phyloP scores from a whole-genome alignment of 257 asterid genomes.

The Petunia secreta region DNA sequence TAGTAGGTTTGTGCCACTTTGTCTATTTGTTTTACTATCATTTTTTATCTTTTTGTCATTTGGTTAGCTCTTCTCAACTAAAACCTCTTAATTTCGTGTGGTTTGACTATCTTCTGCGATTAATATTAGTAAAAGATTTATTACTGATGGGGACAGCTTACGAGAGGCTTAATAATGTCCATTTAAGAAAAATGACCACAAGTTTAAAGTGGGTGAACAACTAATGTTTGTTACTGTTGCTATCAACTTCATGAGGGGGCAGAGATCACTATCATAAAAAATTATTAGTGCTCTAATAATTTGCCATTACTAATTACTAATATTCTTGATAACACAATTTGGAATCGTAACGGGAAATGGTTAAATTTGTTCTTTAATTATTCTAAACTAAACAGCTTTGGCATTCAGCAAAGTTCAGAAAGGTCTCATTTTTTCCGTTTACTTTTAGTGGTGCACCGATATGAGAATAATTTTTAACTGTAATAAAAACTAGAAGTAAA shows the following conservation, averaged over 20 bases:
- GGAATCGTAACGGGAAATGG: no score
- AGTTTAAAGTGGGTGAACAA: constrained; percentile 32
- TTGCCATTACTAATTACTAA: no score
- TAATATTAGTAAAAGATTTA: neutral
- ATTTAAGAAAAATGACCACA: constrained; percentile 18
- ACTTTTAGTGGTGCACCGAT: no score
- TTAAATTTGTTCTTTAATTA: no score
- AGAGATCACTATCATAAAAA: constrained; percentile 4
- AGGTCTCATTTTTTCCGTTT: no score
- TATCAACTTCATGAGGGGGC: constrained; percentile 32
- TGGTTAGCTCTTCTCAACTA: neutral
- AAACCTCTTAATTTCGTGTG: neutral
- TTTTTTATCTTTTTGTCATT: neutral
- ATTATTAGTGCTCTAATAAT: neutral
- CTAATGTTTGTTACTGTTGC: constrained; percentile 31
- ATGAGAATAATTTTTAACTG: no score
- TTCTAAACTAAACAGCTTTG: no score
- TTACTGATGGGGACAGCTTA: neutral
- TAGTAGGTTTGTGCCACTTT: constrained; percentile 42
- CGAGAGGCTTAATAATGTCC: neutral
- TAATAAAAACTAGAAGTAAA: no score
- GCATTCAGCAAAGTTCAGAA: no score
- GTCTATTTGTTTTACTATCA: constrained; percentile 13
- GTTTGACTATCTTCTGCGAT: neutral
- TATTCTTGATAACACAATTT: no score